These are phyloP conservation scores for Aphanoascus verrucosus DNA, from an alignment of 2,329 filamentous ascomycete species.

Conservation along the genomic window DNA sequence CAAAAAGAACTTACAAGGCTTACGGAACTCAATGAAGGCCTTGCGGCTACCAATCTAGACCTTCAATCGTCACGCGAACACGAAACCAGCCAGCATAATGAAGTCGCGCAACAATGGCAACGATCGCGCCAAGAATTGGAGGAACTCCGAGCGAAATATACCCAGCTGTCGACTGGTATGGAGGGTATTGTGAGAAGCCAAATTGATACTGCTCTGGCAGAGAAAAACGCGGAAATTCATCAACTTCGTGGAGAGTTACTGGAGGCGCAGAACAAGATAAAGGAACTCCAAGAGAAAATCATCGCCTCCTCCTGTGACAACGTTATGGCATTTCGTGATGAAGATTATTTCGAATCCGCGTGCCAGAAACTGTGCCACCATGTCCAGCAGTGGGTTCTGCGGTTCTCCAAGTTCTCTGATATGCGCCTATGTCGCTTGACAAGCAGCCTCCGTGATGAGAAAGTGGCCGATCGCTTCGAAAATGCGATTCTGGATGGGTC, in stretches of 20 bases:
- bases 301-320: constrained; percentile 52
- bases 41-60: constrained; percentile 64
- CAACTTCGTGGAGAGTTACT: constrained; percentile 68
- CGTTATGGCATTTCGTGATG: constrained; percentile 70
- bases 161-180: constrained; percentile 51
- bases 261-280: constrained; percentile 53
- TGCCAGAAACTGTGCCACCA: constrained; percentile 93
- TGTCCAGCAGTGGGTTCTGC: constrained; percentile 93
- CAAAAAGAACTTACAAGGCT: constrained; percentile 72
- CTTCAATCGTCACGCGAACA: constrained; percentile 62
- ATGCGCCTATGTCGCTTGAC: constrained; percentile 76
- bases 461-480: constrained; percentile 86
- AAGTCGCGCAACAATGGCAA: constrained; percentile 44
- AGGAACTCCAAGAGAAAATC: constrained; percentile 50
- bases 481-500: constrained; percentile 89
- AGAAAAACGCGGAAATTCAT: constrained; percentile 75
- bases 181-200: constrained; percentile 52
- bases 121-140: constrained; percentile 59
- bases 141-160: constrained; percentile 53
- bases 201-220: constrained; percentile 55
- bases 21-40: constrained; percentile 68
- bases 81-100: constrained; percentile 53
- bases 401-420: constrained; percentile 96
- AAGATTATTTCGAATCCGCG: constrained; percentile 89
- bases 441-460: constrained; percentile 77